phyloP scores from a whole-genome alignment of 371 early-diverging fungal genomes.

The Lichtheimia corymbifera region DNA sequence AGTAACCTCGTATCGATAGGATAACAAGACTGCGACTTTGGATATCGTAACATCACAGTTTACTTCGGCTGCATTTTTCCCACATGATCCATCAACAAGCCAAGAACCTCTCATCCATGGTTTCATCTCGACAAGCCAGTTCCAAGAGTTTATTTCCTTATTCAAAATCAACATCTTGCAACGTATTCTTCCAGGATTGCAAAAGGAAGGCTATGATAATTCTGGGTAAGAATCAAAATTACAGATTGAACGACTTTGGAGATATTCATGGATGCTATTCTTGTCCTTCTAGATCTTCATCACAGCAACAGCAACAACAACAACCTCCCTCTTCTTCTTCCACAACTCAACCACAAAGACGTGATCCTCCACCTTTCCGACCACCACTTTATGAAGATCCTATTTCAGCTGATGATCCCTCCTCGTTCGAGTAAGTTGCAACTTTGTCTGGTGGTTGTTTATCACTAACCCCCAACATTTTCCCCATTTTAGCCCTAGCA shows the following conservation, averaged over 20 bases:
- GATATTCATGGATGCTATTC: too few species aligned
- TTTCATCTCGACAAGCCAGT: conserved; percentile 57
- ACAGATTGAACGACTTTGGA: too few species aligned
- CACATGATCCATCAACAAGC: conserved; percentile 35
- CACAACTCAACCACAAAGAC: conserved; percentile 6
- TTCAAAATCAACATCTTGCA: conserved; percentile 71
- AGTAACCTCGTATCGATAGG: conserved; percentile 28
- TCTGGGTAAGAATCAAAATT: not conserved
- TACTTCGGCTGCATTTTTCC: conserved; percentile 60
- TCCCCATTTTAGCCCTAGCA: not conserved
- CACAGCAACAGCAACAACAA: conserved; percentile 9
- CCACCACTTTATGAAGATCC: conserved; percentile 38
- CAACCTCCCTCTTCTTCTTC: conserved; percentile 2
- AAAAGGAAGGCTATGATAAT: conserved; percentile 53
- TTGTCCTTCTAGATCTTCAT: not conserved
- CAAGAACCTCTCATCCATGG: conserved; percentile 56
- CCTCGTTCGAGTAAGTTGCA: conserved; percentile 21
- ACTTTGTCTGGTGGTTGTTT: too few species aligned
- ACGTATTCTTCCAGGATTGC: conserved; percentile 64
- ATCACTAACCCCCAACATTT: not conserved
- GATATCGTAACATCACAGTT: conserved; percentile 57
- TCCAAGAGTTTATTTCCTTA: conserved; percentile 60
- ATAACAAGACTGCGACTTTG: conserved; percentile 61
- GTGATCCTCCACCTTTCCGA: conserved; percentile 6
- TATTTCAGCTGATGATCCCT: conserved; percentile 32